These are phyloP conservation scores for Rhodotorula toruloides DNA, from an alignment of 768 basidiomycete species.

Conservation along the genomic window DNA sequence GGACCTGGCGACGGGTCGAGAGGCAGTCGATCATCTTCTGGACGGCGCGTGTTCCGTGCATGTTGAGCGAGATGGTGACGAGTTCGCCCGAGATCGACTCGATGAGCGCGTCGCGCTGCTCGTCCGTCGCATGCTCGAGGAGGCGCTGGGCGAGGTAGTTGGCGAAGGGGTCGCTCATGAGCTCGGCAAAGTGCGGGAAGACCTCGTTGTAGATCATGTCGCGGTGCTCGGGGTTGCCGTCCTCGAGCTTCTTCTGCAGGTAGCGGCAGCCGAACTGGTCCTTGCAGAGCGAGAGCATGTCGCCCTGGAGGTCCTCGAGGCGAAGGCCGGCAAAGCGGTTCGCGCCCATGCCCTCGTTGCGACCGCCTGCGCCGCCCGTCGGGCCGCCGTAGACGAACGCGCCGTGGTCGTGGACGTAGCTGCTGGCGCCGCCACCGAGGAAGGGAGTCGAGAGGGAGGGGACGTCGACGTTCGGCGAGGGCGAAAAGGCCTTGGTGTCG, in stretches of 20 bases:
- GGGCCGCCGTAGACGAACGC: slow-evolving; percentile 37
- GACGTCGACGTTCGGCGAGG: slow-evolving; percentile 25
- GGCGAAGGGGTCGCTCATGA: slow-evolving; percentile 99
- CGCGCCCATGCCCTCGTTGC: slow-evolving; percentile 50
- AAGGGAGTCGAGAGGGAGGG: slow-evolving; percentile 25
- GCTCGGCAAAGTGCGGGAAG: slow-evolving; percentile 91
- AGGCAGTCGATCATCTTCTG: slow-evolving; percentile 99
- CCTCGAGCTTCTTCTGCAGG: slow-evolving; percentile 97
- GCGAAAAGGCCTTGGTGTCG: slow-evolving; percentile 37
- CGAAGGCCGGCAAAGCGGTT: slow-evolving; percentile 96
- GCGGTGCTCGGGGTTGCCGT: slow-evolving; percentile 87
- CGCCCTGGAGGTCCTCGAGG: slow-evolving; percentile 84
- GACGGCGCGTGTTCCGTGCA: slow-evolving; percentile 98
- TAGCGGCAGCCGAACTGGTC: slow-evolving; percentile 99
- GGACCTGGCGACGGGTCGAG: slow-evolving; percentile 91
- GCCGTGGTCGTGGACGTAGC: slow-evolving; percentile 38
- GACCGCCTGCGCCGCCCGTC: slow-evolving; percentile 19
- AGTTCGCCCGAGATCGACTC: slow-evolving; percentile 96
- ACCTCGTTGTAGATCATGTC: slow-evolving; percentile 99
- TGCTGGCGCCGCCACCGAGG: slow-evolving; percentile 27
- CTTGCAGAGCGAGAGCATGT: slow-evolving; percentile 90
- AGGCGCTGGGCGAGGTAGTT: slow-evolving; percentile 99
- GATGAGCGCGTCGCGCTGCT: slow-evolving; percentile 92
- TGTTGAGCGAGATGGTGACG: slow-evolving; percentile 96
- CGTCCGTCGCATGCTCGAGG: slow-evolving; percentile 92